phyloP scores from a whole-genome alignment of 352 stramenopile species.

The Pythium folliculosum region DNA sequence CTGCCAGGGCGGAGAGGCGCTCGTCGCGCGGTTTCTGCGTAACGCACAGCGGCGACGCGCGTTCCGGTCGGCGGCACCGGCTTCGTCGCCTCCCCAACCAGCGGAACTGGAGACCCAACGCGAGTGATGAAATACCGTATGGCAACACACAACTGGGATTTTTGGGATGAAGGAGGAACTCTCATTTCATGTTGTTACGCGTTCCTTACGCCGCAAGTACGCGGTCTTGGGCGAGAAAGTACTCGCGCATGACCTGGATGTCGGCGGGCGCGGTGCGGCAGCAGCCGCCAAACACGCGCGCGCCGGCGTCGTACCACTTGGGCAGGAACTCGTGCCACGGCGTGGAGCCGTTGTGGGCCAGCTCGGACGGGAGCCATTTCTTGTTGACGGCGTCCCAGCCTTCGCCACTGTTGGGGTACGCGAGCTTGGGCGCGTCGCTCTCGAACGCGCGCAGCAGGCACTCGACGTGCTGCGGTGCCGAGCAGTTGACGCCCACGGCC shows the following conservation, averaged over 20 bases:
- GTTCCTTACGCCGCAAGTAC: constrained; percentile 15
- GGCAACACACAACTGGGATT: no score
- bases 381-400: constrained; percentile 75
- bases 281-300: constrained; percentile 79
- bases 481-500: constrained; percentile 87
- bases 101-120: no score
- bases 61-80: no score
- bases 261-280: constrained; percentile 77
- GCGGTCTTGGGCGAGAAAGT: constrained; percentile 36
- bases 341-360: constrained; percentile 30
- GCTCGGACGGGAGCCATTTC: constrained; percentile 58
- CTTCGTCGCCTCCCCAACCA: neutral
- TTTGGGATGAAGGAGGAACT: no score
- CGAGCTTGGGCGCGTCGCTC: constrained; percentile 51
- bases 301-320: constrained; percentile 72
- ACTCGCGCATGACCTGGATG: constrained; percentile 63
- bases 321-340: constrained; percentile 60
- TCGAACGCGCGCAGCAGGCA: constrained; percentile 54
- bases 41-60: constrained; percentile 25
- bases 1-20: neutral
- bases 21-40: constrained; percentile 36
- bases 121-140: no score
- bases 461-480: constrained; percentile 70
- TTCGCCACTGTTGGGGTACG: constrained; percentile 89
- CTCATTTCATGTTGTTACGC: neutral